A percentile compares a stretch with the other conserved stretches of the same genome.
Evolutionary conservation across 495 filamentous ascomycete species (phyloP).

Genomic region (Hypoxylon perforatum): DNA sequence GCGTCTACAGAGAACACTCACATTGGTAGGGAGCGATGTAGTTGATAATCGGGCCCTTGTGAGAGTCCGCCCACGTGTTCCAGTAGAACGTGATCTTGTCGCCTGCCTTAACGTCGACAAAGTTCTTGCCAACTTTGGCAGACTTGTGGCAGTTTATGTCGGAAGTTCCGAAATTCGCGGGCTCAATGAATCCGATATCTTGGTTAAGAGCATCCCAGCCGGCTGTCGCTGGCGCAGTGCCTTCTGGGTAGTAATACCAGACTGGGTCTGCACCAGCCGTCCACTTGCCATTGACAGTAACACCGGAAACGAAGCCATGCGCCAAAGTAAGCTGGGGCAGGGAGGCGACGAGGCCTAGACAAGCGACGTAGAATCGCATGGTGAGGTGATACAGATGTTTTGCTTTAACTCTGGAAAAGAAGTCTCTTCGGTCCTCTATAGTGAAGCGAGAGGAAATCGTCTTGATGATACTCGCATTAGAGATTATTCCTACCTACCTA

Average conservation of each 20-base stretch:
- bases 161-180: conserved; percentile 43
- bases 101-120: conserved; percentile 46
- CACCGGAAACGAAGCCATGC: conserved; percentile 70
- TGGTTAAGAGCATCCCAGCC: conserved; percentile 60
- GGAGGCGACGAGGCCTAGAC: conserved; percentile 7
- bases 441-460: not conserved
- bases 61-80: conserved; percentile 56
- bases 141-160: conserved; percentile 57
- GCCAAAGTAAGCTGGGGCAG: conserved; percentile 48
- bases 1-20: not conserved
- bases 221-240: conserved; percentile 4
- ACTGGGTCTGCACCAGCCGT: conserved; percentile 30
- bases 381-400: not conserved
- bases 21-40: conserved; percentile 75
- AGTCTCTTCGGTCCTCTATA: not conserved
- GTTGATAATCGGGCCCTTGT: conserved; percentile 54
- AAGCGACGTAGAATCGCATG: not conserved
- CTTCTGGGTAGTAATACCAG: conserved; percentile 31
- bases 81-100: conserved; percentile 55
- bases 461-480: not conserved
- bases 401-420: not conserved
- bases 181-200: conserved; percentile 64
- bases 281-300: conserved; percentile 64
- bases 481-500: not conserved
- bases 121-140: conserved; percentile 46